phyloP scores from a whole-genome alignment of 495 filamentous ascomycete species.

The Pseudoneurospora amorphoporcata region DNA sequence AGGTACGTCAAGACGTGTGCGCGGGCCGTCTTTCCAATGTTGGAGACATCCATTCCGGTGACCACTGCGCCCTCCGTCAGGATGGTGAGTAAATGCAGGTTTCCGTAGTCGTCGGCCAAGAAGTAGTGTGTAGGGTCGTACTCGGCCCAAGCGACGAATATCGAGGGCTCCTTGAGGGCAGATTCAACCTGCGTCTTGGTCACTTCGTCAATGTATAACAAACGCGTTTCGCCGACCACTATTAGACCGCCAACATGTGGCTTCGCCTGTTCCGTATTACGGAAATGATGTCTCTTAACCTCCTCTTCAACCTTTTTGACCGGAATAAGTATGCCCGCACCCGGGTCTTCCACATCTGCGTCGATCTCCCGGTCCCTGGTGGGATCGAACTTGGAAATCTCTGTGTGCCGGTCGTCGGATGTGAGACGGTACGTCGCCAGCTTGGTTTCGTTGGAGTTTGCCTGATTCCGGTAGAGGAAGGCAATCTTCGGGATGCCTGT shows the following conservation, averaged over 20 bases:
- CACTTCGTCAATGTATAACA: conserved; percentile 71
- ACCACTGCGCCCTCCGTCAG: conserved; percentile 49
- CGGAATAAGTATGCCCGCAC: conserved; percentile 75
- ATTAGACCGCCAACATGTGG: conserved; percentile 58
- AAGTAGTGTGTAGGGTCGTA: conserved; percentile 73
- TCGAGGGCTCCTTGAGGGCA: conserved; percentile 56
- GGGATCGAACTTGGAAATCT: conserved; percentile 36
- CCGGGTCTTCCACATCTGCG: conserved; percentile 55
- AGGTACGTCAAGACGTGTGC: conserved; percentile 72
- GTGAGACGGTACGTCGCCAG: conserved; percentile 47
- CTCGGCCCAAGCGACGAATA: conserved; percentile 82
- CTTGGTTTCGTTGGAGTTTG: conserved; percentile 51
- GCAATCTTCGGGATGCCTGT: conserved; percentile 70
- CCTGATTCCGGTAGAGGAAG: conserved; percentile 68
- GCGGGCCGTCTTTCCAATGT: conserved; percentile 62
- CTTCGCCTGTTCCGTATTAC: conserved; percentile 36
- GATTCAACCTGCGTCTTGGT: conserved; percentile 51
- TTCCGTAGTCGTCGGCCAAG: conserved; percentile 82
- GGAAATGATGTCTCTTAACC: conserved; percentile 40
- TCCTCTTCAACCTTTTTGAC: conserved; percentile 48
- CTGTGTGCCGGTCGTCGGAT: conserved; percentile 36
- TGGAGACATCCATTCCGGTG: conserved; percentile 40
- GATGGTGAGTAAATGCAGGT: conserved; percentile 69
- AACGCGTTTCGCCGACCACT: conserved; percentile 72
- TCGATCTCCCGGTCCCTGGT: conserved; percentile 37